These are phyloP conservation scores for Clohesyomyces aquaticus DNA, from an alignment of 495 filamentous ascomycete genomes.

Conservation along the genomic window DNA sequence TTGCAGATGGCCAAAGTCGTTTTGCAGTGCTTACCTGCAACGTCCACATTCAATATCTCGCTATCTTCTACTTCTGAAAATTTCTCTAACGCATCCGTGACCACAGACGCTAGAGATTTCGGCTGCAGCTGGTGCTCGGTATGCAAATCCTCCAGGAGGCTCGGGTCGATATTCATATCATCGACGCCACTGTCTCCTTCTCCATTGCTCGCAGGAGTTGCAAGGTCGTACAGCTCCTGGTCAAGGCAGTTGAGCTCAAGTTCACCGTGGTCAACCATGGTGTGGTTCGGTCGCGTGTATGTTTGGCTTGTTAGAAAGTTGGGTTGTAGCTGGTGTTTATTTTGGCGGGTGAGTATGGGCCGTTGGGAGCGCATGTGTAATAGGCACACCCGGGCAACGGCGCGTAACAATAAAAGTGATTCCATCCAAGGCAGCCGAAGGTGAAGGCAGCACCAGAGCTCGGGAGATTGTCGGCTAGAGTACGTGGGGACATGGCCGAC, in stretches of 20 bases:
- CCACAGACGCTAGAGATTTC: background rate
- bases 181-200: background rate
- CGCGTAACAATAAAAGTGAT: background rate
- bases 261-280: background rate
- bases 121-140: background rate
- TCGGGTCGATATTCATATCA: background rate
- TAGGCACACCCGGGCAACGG: background rate
- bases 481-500: too few relatives aligned
- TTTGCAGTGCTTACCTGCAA: background rate
- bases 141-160: background rate
- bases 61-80: background rate
- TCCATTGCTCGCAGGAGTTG: background rate
- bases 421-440: background rate
- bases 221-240: background rate
- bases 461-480: background rate
- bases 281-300: background rate
- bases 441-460: background rate
- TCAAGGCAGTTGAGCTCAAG: background rate
- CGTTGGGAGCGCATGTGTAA: background rate
- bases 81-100: background rate
- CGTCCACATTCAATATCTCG: too few relatives aligned
- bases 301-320: background rate
- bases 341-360: background rate
- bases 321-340: background rate
- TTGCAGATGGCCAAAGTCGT: background rate